Base-by-base conservation (phyloP, 768 basidiomycete genomes). In the Rossbeevera mucosa region DNA sequence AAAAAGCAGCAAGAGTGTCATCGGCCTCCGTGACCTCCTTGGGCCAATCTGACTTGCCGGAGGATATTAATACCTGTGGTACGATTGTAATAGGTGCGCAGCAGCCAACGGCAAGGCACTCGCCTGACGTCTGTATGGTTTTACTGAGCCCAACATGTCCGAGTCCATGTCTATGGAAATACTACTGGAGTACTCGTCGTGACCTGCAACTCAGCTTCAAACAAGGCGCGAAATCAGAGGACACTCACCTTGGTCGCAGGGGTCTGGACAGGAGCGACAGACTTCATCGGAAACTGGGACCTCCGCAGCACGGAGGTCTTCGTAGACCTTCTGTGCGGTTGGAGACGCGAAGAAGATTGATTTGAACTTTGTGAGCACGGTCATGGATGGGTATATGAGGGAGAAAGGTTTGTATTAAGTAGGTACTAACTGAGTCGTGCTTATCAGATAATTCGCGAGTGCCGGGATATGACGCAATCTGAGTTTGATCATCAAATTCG, bases 1-100 rank as follows among this genome's bases (percentile, higher is more conserved):
- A 62, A 71, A 80, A 70, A 54, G 82, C 77, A 6, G 94, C 89
- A 22, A 98, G 80, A 5, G 86, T 82, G 44, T 77, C 80, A 22
- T 77, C 72, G 24, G 80, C 86, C 52, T 85, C 80, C 2, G 87
- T 86, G 53, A 97, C 82, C 40, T 93, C 85, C 38, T 76, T 76
- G 33, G 82, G 80, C 94, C 94, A 97, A 72, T 98, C 92, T 18
- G 83, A 76, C 69, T 88, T 85, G 6, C 92, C 92, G 0, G 93
- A 95, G 1, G 91, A 94, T 48, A 97, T 88, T 29, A 97, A 75
- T 29, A 95, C 77, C 86, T 94, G 64, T 43, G 21, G 43, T 44
- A 46, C 30, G 20, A 16, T 14, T 44, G 40, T 49, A 43, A n/a
- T 21, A 36, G 44, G 2, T n/a, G 41, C 2, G 4, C 18, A 33